Percentiles rank a stretch among this genome's conserved stretches.
These are phyloP conservation scores for Laburnicola sp. DNA, from an alignment of 2,329 filamentous ascomycete species.

Conservation along the genomic window DNA sequence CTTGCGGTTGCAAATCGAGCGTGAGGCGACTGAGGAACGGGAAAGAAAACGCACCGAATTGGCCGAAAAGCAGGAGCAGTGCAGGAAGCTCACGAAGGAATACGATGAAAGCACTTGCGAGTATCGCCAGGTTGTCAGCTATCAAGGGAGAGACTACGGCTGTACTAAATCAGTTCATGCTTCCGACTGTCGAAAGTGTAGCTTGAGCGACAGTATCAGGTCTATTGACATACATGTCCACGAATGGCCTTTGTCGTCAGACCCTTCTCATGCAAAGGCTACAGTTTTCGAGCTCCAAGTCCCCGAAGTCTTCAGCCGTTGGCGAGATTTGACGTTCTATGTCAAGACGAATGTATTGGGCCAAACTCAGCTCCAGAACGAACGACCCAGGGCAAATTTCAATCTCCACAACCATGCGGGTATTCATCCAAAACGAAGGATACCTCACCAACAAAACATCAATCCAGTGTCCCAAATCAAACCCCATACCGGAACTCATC, in stretches of 20 bases:
- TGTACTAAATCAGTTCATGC: too few species aligned
- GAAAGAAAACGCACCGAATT: slow-evolving; percentile 27
- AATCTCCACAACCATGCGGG: too few species aligned
- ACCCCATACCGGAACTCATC: slow-evolving; percentile 44
- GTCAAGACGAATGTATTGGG: slow-evolving; percentile 49
- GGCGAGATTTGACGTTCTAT: slow-evolving; percentile 55
- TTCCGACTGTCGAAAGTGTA: not conserved
- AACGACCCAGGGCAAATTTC: slow-evolving; percentile 17
- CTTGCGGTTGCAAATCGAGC: slow-evolving; percentile 45
- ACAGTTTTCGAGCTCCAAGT: slow-evolving; percentile 57
- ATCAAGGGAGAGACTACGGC: too few species aligned
- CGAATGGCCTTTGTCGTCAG: slow-evolving; percentile 60
- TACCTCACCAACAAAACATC: slow-evolving; percentile 17
- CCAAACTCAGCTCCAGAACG: slow-evolving; percentile 11
- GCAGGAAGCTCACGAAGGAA: too few species aligned
- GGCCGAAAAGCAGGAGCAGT: slow-evolving; percentile 15
- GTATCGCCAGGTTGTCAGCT: too few species aligned
- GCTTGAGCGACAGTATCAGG: slow-evolving; percentile 41
- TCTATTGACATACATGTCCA: slow-evolving; percentile 57
- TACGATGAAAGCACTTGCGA: too few species aligned
- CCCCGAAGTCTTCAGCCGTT: slow-evolving; percentile 49
- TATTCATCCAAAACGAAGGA: too few species aligned
- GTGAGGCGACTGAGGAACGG: slow-evolving; percentile 34
- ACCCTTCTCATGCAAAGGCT: slow-evolving; percentile 42
- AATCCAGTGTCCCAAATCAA: slow-evolving; percentile 45